Percentiles rank a stretch among this genome's conserved stretches.
phyloP scores from a whole-genome alignment of 148 eudicot species.

The Bassia scoparia region DNA sequence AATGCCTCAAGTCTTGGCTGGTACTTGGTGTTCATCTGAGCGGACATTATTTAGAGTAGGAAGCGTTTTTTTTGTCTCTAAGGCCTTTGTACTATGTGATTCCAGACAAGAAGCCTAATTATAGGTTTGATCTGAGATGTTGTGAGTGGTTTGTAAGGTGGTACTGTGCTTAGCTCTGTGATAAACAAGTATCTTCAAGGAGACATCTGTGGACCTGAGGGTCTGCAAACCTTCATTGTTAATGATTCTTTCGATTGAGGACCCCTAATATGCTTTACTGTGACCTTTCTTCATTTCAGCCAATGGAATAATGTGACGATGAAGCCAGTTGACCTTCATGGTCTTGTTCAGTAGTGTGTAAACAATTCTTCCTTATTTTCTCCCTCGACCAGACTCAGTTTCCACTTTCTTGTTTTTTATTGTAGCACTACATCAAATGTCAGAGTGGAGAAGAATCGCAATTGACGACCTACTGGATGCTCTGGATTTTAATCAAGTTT shows the following conservation, averaged over 20 bases:
- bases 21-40: constrained; percentile 5
- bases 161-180: constrained; percentile 23
- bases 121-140: constrained; percentile 3
- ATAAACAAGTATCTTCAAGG: constrained; percentile 40
- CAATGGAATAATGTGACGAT: constrained; percentile 96
- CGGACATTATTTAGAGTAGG: background rate
- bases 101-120: constrained; percentile 10
- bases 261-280: constrained; percentile 68
- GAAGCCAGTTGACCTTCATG: constrained; percentile 98
- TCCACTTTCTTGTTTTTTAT: constrained; percentile 3
- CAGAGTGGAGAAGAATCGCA: constrained; percentile 91
- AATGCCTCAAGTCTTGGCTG: constrained; percentile 8
- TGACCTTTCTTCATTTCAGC: constrained; percentile 88
- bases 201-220: constrained; percentile 46
- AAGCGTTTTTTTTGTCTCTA: background rate
- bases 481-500: constrained; percentile 91
- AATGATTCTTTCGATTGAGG: constrained; percentile 60
- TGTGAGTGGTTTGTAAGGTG: constrained; percentile 10
- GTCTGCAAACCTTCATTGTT: constrained; percentile 58
- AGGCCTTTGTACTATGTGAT: background rate
- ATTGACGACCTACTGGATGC: constrained; percentile 95
- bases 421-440: constrained; percentile 93
- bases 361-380: background rate
- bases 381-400: background rate
- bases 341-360: constrained; percentile 85